Percentiles rank a stretch among this genome's conserved stretches.
These are phyloP conservation scores for Brasenia schreberi DNA, from an alignment of 164 flowering plant species.

Conservation along the genomic window DNA sequence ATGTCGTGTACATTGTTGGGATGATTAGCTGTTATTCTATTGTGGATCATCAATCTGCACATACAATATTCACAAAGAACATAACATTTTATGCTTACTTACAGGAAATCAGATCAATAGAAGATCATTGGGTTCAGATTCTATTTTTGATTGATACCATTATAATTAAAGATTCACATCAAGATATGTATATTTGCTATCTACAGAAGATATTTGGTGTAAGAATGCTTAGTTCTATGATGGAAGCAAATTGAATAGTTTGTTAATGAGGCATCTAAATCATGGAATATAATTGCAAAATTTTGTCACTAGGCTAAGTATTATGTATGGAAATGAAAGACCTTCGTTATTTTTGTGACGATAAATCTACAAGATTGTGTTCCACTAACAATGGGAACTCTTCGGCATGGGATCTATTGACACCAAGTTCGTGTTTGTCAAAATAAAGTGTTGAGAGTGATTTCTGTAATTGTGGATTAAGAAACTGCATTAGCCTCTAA, in stretches of 20 bases:
- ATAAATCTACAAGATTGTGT: constrained; percentile 6
- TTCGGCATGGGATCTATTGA: constrained; percentile 8
- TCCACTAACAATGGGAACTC: constrained; percentile 8
- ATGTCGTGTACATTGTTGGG: not conserved
- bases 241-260: not conserved
- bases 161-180: not conserved
- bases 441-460: constrained; percentile 7
- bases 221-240: not conserved
- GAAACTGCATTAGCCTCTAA: no score
- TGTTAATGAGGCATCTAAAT: not conserved
- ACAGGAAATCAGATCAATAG: constrained; percentile 1
- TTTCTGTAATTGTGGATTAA: no score
- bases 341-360: constrained; percentile 9
- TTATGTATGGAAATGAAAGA: constrained; percentile 6
- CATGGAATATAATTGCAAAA: constrained; percentile 1
- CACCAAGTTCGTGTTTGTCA: constrained; percentile 12
- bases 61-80: not conserved
- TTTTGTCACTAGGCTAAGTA: constrained; percentile 7
- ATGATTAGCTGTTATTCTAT: not conserved
- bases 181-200: not conserved
- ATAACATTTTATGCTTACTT: constrained; percentile 1
- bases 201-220: not conserved
- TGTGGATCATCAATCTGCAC: not conserved
- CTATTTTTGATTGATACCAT: not conserved
- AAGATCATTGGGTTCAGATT: not conserved